Evolutionary conservation across 345 rosid genomes (phyloP).

Genomic region (Melaleuca alternifolia): DNA sequence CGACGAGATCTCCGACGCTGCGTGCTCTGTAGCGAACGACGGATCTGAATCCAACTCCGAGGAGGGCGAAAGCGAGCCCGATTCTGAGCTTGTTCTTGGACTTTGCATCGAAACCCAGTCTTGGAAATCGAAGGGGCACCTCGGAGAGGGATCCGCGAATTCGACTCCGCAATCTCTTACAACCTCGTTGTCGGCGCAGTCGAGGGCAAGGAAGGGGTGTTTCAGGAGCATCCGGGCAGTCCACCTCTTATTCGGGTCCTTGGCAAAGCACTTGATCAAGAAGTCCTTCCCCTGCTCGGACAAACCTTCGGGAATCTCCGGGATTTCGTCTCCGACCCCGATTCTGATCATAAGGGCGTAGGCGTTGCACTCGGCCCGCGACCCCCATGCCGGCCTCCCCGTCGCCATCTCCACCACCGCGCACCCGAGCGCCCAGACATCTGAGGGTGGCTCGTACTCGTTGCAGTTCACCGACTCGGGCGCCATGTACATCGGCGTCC

Average conservation of each 20-base stretch:
- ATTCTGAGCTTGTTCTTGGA: neutral
- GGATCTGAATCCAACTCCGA: neutral
- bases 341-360: conserved; percentile 40
- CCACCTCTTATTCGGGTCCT: conserved; percentile 49
- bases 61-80: neutral
- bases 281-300: conserved; percentile 71
- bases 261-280: conserved; percentile 43
- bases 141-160: neutral
- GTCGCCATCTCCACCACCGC: conserved; percentile 71
- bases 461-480: conserved; percentile 63
- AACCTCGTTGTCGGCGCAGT: neutral
- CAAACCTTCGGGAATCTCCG: conserved; percentile 41
- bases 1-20: neutral
- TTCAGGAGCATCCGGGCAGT: conserved; percentile 70
- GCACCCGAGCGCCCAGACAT: conserved; percentile 88
- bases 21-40: neutral
- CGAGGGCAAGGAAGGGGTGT: conserved; percentile 44
- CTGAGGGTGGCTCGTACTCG: conserved; percentile 52
- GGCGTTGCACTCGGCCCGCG: conserved; percentile 14
- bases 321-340: conserved; percentile 47
- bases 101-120: neutral
- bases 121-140: conserved; percentile 5
- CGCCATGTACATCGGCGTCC: conserved; percentile 72
- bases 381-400: conserved; percentile 57
- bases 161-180: neutral